These are phyloP conservation scores for Pythium graminicola DNA, from an alignment of 352 stramenopile genomes.

Conservation along the genomic window DNA sequence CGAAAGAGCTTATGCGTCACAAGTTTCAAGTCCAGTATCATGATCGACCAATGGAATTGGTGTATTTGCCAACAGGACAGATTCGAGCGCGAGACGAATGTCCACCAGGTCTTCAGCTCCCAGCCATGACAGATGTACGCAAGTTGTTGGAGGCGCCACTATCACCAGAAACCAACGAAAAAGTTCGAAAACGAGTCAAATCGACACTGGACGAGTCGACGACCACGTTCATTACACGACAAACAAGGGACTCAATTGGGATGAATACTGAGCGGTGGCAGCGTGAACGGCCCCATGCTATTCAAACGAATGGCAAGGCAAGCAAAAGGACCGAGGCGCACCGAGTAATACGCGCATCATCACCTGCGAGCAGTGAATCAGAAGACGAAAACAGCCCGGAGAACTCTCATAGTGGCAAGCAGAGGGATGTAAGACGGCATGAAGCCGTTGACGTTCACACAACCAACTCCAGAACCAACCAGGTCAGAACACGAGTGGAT, in stretches of 20 bases:
- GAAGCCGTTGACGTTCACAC: too few species aligned
- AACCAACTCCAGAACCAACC: too few species aligned
- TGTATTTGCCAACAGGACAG: constrained; percentile 54
- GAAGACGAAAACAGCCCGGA: not conserved
- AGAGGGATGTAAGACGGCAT: too few species aligned
- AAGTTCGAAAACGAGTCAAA: not conserved
- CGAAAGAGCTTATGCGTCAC: not conserved
- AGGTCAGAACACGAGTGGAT: too few species aligned
- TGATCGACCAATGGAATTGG: constrained; percentile 45
- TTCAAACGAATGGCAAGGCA: constrained; percentile 1
- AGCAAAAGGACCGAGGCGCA: not conserved
- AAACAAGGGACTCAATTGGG: not conserved
- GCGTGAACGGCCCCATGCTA: not conserved
- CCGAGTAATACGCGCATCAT: not conserved
- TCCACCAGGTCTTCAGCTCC: constrained; percentile 35
- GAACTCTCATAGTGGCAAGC: too few species aligned
- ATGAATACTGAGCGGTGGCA: not conserved
- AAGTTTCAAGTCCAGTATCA: constrained; percentile 9
- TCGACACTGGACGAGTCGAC: not conserved
- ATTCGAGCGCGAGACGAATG: constrained; percentile 55
- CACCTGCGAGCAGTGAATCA: not conserved
- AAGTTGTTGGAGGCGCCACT: constrained; percentile 3
- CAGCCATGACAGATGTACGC: constrained; percentile 8
- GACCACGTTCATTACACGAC: constrained; percentile 10
- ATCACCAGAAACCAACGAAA: not conserved